These are phyloP conservation scores for Ampelomyces quisqualis DNA, from an alignment of 2,329 filamentous ascomycete genomes.

Conservation along the genomic window DNA sequence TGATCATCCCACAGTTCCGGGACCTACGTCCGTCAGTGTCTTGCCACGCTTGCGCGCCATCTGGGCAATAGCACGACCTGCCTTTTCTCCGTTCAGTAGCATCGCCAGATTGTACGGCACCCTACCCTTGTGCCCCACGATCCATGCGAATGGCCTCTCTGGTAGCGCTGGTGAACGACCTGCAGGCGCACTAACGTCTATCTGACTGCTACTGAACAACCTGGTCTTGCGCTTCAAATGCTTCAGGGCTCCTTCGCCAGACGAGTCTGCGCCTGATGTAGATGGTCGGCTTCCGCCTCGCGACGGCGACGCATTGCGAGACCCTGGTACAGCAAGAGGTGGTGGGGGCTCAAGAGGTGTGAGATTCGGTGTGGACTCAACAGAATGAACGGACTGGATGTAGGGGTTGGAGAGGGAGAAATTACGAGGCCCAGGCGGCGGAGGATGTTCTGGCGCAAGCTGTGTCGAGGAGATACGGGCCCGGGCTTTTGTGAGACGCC, in stretches of 20 bases:
- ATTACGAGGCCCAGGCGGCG: too few species aligned
- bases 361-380: constrained; percentile 12
- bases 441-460: constrained; percentile 35
- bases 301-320: constrained; percentile 31
- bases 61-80: constrained; percentile 25
- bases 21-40: constrained; percentile 43
- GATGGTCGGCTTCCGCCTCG: constrained; percentile 25
- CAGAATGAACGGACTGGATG: constrained; percentile 30
- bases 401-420: constrained; percentile 25
- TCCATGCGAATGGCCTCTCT: constrained; percentile 54
- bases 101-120: constrained; percentile 57
- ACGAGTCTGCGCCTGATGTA: constrained; percentile 20
- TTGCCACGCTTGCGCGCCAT: neutral
- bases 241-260: constrained; percentile 26
- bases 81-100: constrained; percentile 54
- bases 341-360: constrained; percentile 34
- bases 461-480: constrained; percentile 38
- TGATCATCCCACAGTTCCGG: constrained; percentile 63
- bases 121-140: constrained; percentile 59
- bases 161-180: constrained; percentile 8
- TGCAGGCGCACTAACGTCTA: constrained; percentile 24
- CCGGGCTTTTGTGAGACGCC: constrained; percentile 34
- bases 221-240: constrained; percentile 41
- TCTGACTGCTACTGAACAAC: constrained; percentile 32
- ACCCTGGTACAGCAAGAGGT: constrained; percentile 23